These are phyloP conservation scores for Suillus sp. DNA, from an alignment of 768 basidiomycete genomes.

Conservation along the genomic window DNA sequence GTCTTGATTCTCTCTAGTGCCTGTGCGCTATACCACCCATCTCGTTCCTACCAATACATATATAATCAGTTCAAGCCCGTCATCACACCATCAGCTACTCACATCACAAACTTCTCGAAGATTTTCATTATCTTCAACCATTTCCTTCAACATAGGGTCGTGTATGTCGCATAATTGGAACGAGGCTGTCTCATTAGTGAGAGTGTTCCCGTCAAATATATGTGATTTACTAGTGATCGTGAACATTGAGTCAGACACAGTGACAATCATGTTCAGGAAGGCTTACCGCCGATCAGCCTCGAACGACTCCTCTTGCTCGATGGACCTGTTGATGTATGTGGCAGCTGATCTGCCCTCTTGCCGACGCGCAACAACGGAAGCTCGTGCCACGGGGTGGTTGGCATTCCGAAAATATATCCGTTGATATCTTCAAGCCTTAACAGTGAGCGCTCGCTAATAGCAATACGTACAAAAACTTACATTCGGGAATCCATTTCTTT, in stretches of 20 bases:
- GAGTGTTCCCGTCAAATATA: conserved; percentile 82
- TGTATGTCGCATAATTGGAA: conserved; percentile 93
- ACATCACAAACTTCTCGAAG: conserved; percentile 77
- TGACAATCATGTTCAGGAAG: neutral
- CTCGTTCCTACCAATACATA: conserved; percentile 57
- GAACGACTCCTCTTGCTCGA: conserved; percentile 36
- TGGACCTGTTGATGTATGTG: conserved; percentile 31
- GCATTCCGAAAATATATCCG: conserved; percentile 88
- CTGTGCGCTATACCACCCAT: conserved; percentile 85
- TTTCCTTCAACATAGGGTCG: conserved; percentile 79
- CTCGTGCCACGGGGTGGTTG: conserved; percentile 76
- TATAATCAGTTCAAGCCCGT: conserved; percentile 5
- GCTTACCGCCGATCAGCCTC: conserved; percentile 35
- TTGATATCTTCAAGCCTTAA: conserved; percentile 69
- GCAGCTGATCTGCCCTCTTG: conserved; percentile 42
- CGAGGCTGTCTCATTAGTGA: conserved; percentile 85
- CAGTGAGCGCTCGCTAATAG: neutral
- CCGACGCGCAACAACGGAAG: conserved; percentile 72
- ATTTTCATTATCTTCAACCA: conserved; percentile 76
- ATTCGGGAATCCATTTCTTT: conserved; percentile 70
- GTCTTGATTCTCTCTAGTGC: conserved; percentile 83
- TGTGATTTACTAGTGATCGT: conserved; percentile 60
- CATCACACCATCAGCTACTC: conserved; percentile 31
- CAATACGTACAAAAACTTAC: conserved; percentile 47
- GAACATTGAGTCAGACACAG: neutral